Percentiles rank a stretch among this genome's conserved stretches.
These are phyloP conservation scores for Coprinopsis strossmayeri DNA, from an alignment of 768 basidiomycete genomes.

Conservation along the genomic window DNA sequence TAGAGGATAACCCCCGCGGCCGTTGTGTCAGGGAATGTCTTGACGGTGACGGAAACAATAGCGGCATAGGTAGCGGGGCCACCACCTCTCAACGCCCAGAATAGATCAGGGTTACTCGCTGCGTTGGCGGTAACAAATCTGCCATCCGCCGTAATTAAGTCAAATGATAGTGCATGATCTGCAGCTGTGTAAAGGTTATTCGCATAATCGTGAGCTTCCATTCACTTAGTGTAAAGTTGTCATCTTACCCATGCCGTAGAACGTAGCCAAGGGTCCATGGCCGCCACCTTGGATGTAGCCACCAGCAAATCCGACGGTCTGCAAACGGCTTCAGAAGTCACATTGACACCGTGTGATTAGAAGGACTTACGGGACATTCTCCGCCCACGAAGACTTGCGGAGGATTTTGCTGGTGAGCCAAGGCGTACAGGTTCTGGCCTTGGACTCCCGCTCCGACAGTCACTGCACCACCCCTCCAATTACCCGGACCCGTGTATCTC, in stretches of 20 bases:
- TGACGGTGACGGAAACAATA: conserved; percentile 14
- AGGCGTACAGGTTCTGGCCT: conserved; percentile 9
- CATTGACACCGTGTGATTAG: too few species aligned
- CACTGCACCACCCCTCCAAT: conserved; percentile 14
- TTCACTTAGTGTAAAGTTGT: not conserved
- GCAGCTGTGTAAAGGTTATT: conserved; percentile 10
- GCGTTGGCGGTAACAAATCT: conserved; percentile 28
- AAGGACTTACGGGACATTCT: not conserved
- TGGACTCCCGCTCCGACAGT: conserved; percentile 17
- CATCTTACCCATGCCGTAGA: conserved; percentile 15
- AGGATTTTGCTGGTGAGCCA: conserved; percentile 13
- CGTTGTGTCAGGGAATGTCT: conserved; percentile 13
- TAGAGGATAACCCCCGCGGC: conserved; percentile 11
- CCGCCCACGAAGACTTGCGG: conserved; percentile 6
- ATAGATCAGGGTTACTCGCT: conserved; percentile 32
- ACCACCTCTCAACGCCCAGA: conserved; percentile 38
- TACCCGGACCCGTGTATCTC: conserved; percentile 12
- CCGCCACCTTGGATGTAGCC: conserved; percentile 39
- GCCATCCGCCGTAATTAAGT: conserved; percentile 37
- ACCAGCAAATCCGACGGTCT: conserved; percentile 31
- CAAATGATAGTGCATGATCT: conserved; percentile 27
- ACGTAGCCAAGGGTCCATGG: conserved; percentile 16
- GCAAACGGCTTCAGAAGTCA: not conserved
- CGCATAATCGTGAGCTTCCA: conserved; percentile 7
- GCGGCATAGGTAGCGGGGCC: conserved; percentile 17